Percentiles rank a stretch among this genome's conserved stretches.
phyloP scores from a whole-genome alignment of 177 flowering plant species.

The Vitis hybrid region DNA sequence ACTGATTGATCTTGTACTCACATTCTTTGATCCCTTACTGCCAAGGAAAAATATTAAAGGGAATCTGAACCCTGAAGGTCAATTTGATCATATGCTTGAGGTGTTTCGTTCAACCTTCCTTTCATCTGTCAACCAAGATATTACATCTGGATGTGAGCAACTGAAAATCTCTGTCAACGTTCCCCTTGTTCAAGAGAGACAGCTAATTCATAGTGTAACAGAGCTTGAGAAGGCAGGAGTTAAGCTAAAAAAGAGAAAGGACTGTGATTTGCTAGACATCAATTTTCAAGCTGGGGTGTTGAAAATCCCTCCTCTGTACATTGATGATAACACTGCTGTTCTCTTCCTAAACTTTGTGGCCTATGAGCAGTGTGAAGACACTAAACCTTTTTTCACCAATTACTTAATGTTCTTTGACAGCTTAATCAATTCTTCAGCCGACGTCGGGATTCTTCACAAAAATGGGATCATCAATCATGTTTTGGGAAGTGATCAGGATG shows the following conservation, averaged over 20 bases:
- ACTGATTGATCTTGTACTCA: constrained; percentile 9
- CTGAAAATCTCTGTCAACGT: not conserved
- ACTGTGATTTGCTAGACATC: constrained; percentile 21
- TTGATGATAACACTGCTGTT: constrained; percentile 27
- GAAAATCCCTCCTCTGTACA: constrained; percentile 30
- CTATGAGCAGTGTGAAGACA: constrained; percentile 31
- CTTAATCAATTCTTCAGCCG: constrained; percentile 20
- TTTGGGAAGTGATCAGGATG: constrained; percentile 26
- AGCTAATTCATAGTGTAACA: constrained; percentile 15
- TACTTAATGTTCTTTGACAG: constrained; percentile 29
- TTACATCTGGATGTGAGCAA: not conserved
- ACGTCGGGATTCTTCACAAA: constrained; percentile 28
- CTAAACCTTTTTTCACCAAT: constrained; percentile 24
- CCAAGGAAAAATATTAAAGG: constrained; percentile 6
- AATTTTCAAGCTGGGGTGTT: constrained; percentile 15
- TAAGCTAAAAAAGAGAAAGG: constrained; percentile 7
- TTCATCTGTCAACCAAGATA: constrained; percentile 1
- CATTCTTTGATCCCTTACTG: constrained; percentile 25
- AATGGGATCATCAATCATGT: constrained; percentile 25
- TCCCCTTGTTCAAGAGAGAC: constrained; percentile 15
- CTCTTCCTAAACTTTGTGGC: constrained; percentile 34
- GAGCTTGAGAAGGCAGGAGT: constrained; percentile 35
- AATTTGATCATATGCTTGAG: constrained; percentile 24
- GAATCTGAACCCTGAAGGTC: not conserved
- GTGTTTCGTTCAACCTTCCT: constrained; percentile 20